Base-by-base conservation (phyloP, 2,329 filamentous ascomycete genomes). In the Endothia cerciana region DNA sequence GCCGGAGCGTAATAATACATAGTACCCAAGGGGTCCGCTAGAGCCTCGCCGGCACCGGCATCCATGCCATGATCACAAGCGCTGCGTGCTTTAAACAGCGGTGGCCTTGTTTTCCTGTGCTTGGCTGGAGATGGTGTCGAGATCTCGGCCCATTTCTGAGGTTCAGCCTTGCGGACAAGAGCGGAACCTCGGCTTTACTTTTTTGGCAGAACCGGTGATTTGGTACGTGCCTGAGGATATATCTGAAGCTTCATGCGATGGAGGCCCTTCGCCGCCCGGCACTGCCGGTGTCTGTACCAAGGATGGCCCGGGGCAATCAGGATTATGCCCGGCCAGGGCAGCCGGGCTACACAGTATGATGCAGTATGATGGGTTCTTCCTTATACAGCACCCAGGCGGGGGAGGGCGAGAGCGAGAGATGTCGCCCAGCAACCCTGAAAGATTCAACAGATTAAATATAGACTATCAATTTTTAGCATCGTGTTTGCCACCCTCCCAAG, bases 401-500 rank as follows among this genome's bases (percentile, higher is more conserved):
- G n/a, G 41, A 15, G 41, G 13, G 41, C 13, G 41, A 33, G 30
- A 15, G 30, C 6, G 8, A 15, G 11, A 7, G 8, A 4, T 17
- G 51, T 47, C 43, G 53, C 13, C 45, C 45, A 59, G 30, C 41
- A 66, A 38, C 60, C 64, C 33, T 45, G 55, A 49, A 33, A 45
- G 60, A 45, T 55, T 49, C 41, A 59, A 36, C 45, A 47, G 60
- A n/a, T n/a, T 66, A 38, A 38, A 65, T 55, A 55, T 36, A 33
- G 64, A 63, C 55, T 59, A 36, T 49, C 64, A 38, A n/a, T 28
- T 58, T 53, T 41, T 49, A 30, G 64, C 56, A 53, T 65, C 59
- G 33, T 43, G 53, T n/a, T 45, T 45, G 2, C 19, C 43, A 22
- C n/a, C 43, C 43, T 45, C 28, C 53, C 25, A 19, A 25, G 47